Base-by-base conservation (phyloP, 1,139 yeast species). In the Protomyces lactucae-debilis region DNA sequence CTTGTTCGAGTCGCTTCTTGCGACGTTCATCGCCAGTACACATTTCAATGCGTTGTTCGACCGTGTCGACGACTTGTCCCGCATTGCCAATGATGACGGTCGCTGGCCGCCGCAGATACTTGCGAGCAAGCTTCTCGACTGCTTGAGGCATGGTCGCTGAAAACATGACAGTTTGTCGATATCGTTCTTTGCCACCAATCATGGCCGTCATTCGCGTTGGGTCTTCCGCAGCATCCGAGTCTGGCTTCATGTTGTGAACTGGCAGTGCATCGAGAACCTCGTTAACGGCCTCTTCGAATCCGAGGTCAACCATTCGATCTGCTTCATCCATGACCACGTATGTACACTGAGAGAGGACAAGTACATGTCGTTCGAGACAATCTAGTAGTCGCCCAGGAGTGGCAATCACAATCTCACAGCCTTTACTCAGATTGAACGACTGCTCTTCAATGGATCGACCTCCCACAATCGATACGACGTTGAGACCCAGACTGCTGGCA, bases 361-460 rank as follows among this genome's bases (percentile, higher is more conserved):
- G 69, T 16, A 87, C 77, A 35, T 84, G 83, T 64, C 88, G 79
- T 65, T 88, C 93, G 16, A 92, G 71, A 64, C 90, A 84, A 71
- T 93, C 99, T 14, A 90, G 80, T 61, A 93, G 77, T 68, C 98
- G 78, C 9, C 98, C 98, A 0, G 98, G 98, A 0, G 99, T 93
- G 0, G 97, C 98, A 53, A 93, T 90, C 8, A 92, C 82, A 1
- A 92, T 81, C 71, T 89, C 95, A 9, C 87, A 88, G 2, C 95
- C 96, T 28, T 80, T 79, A 36, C 80, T 79, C 12, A 89, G 73
- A 51, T 84, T 82, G 57, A 78, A 75, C 0, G 86, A 80, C 48
- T 92, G 89, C 67, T 86, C 90, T 67, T 87, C 95, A 64, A 90
- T 83, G 25, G 87, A 81, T 70, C 88, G 96, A 5, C 98, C 99